Evolutionary conservation across 2,329 filamentous ascomycete genomes (phyloP).

Genomic region (Alternaria rosae): DNA sequence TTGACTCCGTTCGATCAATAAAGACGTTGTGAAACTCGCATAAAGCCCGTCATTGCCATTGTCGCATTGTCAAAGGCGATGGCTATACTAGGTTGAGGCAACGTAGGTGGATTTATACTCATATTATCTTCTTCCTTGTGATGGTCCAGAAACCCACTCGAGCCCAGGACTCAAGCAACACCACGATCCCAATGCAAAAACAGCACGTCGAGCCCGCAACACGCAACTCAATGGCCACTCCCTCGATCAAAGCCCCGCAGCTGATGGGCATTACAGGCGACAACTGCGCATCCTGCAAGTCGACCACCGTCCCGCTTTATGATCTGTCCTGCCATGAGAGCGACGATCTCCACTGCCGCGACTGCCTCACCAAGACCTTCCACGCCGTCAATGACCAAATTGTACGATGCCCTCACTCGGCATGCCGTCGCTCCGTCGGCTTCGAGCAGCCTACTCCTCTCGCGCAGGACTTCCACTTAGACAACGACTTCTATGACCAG

Average conservation of each 20-base stretch:
- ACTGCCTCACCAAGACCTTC: slow-evolving; percentile 15
- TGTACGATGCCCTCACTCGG: slow-evolving; percentile 12
- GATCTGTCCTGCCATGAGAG: slow-evolving; percentile 12
- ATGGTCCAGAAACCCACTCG: not conserved
- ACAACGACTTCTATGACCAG: slow-evolving; percentile 1
- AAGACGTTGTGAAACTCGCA: not conserved
- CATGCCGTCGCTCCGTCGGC: slow-evolving; percentile 7
- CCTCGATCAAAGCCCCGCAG: not conserved
- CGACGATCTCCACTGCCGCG: slow-evolving; percentile 16
- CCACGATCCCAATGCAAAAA: not conserved
- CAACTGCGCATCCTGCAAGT: slow-evolving; percentile 10
- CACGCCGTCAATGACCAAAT: slow-evolving; percentile 3
- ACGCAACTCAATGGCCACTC: not conserved
- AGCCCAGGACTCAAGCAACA: no score
- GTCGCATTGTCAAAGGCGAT: not conserved
- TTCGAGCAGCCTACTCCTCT: slow-evolving; percentile 2
- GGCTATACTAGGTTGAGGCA: not conserved
- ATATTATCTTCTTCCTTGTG: not conserved
- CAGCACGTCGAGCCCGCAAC: not conserved
- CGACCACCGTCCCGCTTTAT: slow-evolving; percentile 7
- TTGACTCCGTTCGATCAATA: not conserved
- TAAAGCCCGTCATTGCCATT: not conserved
- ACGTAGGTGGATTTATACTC: not conserved
- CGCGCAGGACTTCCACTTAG: not conserved
- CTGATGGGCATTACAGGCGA: slow-evolving; percentile 12